Conservation (phyloP, 2,329 filamentous ascomycete species). For the Fusarium poae region DNA sequence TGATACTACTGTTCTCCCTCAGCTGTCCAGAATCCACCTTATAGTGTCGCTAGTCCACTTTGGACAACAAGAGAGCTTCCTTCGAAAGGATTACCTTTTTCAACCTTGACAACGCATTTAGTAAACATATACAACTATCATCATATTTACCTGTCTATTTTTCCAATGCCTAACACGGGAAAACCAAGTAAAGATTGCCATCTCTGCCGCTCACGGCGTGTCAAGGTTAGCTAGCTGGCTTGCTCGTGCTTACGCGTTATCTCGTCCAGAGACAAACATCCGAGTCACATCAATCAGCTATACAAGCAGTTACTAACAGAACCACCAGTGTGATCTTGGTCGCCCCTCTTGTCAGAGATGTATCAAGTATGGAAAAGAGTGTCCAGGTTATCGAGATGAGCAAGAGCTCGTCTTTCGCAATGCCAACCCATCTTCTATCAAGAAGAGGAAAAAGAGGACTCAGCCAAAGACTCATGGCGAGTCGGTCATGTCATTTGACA, state of each 20-base stretch:
- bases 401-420: conserved; percentile 58
- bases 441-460: conserved; percentile 51
- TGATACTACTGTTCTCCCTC: conserved; percentile 23
- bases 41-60: conserved; percentile 36
- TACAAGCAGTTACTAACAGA: conserved; percentile 18
- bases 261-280: conserved; percentile 11
- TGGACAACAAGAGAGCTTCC: conserved; percentile 32
- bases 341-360: conserved; percentile 58
- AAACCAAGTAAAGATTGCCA: conserved; percentile 58
- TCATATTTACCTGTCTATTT: conserved; percentile 1
- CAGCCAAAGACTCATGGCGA: conserved; percentile 25
- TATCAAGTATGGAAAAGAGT: conserved; percentile 57
- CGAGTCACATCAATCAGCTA: conserved; percentile 5
- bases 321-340: conserved; percentile 56
- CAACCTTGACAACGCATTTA: conserved; percentile 33
- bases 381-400: conserved; percentile 57
- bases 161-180: conserved; percentile 57
- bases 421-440: conserved; percentile 48
- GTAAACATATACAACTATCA: conserved; percentile 13
- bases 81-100: conserved; percentile 50
- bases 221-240: conserved; percentile 54
- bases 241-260: conserved; percentile 17
- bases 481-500: conserved; percentile 20
- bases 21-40: conserved; percentile 21
- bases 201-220: conserved; percentile 56